A percentile compares a stretch with the other conserved stretches of the same genome.
Evolutionary conservation across 768 basidiomycete species (phyloP).

Genomic region (Rhodosporidiobolus odoratus): DNA sequence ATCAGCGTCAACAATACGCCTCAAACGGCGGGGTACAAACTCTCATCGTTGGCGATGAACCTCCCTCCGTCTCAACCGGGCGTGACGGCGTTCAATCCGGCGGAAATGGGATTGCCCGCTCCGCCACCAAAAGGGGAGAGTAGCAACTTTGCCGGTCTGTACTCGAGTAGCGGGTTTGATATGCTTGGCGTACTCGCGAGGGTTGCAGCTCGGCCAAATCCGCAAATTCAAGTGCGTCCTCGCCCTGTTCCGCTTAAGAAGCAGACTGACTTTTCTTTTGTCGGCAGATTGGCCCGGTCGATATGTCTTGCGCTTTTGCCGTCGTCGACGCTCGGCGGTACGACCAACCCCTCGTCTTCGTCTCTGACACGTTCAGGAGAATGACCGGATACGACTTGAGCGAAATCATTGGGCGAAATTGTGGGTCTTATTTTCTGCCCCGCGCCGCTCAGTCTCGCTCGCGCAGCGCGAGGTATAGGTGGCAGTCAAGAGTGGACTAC

Average conservation of each 20-base stretch:
- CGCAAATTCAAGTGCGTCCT: constrained; percentile 52
- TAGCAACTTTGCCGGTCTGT: constrained; percentile 53
- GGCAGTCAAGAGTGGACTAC: neutral
- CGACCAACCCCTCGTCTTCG: constrained; percentile 64
- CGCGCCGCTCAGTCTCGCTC: neutral
- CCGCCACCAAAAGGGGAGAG: constrained; percentile 22
- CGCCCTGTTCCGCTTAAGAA: neutral
- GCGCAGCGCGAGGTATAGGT: neutral
- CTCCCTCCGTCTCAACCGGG: constrained; percentile 19
- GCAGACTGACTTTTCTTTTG: neutral
- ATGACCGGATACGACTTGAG: constrained; percentile 50
- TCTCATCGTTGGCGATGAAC: constrained; percentile 21
- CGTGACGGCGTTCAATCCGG: constrained; percentile 20
- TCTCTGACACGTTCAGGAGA: constrained; percentile 69
- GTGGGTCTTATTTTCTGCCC: constrained; percentile 44
- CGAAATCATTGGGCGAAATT: constrained; percentile 83
- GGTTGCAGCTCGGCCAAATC: constrained; percentile 67
- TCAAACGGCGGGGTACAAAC: constrained; percentile 29
- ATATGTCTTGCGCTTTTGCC: constrained; percentile 81
- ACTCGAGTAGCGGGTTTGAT: constrained; percentile 89
- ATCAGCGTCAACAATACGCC: constrained; percentile 23
- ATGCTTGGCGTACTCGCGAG: constrained; percentile 74
- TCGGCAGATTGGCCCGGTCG: constrained; percentile 75
- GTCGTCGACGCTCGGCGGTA: constrained; percentile 53
- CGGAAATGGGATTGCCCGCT: constrained; percentile 22